Evolutionary conservation across 2,329 filamentous ascomycete species (phyloP).

Genomic region (Biscogniauxia mediterranea): DNA sequence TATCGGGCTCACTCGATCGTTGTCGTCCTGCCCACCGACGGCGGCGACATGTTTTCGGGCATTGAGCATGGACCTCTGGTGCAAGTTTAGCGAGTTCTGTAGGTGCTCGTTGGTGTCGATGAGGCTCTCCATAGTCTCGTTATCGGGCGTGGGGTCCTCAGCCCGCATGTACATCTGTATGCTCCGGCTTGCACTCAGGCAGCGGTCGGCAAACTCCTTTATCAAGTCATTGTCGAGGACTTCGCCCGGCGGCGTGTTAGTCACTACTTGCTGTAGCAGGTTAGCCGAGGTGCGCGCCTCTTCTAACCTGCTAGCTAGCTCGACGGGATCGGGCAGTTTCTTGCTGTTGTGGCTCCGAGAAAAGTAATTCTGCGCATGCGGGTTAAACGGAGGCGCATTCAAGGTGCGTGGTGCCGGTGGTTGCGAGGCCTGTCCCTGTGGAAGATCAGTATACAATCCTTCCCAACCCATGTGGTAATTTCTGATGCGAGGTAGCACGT

Average conservation of each 20-base stretch:
- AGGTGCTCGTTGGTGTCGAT: slow-evolving; percentile 95
- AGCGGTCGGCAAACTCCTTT: slow-evolving; percentile 87
- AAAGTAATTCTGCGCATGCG: slow-evolving; percentile 57
- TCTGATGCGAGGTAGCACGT: slow-evolving; percentile 17
- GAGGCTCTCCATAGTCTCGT: slow-evolving; percentile 87
- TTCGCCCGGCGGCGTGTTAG: slow-evolving; percentile 76
- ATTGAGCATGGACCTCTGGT: slow-evolving; percentile 75
- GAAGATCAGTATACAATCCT: slow-evolving; percentile 12
- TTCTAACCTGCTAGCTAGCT: slow-evolving; percentile 80
- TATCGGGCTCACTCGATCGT: slow-evolving; percentile 28
- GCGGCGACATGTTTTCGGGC: slow-evolving; percentile 55
- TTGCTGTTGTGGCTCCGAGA: slow-evolving; percentile 48
- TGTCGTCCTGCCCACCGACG: slow-evolving; percentile 30
- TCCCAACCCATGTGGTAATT: slow-evolving; percentile 11
- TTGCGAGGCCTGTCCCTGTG: slow-evolving; percentile 24
- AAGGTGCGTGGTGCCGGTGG: slow-evolving; percentile 37
- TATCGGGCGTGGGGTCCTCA: slow-evolving; percentile 78
- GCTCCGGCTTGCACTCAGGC: slow-evolving; percentile 73
- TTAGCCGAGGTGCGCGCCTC: slow-evolving; percentile 90
- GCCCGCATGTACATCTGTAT: slow-evolving; percentile 84
- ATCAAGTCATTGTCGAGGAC: slow-evolving; percentile 82
- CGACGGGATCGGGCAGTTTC: slow-evolving; percentile 64
- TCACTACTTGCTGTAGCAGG: slow-evolving; percentile 86
- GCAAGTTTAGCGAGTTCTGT: slow-evolving; percentile 75
- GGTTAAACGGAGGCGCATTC: slow-evolving; percentile 43